A percentile compares a stretch with the other conserved stretches of the same genome.
Conservation (phyloP, 2,329 filamentous ascomycete genomes). For the Paracamarosporium sp. region DNA sequence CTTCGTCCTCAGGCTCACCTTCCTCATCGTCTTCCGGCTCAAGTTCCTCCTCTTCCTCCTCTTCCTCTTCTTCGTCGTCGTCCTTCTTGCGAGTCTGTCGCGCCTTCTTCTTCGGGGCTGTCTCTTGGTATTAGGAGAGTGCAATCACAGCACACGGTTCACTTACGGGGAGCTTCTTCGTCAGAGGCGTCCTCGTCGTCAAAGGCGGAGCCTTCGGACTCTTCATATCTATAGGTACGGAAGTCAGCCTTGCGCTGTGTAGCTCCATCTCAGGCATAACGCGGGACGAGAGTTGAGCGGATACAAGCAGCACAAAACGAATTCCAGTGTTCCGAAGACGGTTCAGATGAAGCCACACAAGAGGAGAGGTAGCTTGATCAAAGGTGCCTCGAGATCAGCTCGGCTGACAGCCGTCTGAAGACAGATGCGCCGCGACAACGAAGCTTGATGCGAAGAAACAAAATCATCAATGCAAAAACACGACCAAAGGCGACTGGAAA, state of each 20-base stretch:
- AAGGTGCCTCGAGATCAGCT: constrained; percentile 4
- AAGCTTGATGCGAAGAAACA: constrained; percentile 15
- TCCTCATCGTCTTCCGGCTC: constrained; percentile 42
- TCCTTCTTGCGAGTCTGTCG: constrained; percentile 37
- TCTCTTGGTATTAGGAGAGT: constrained; percentile 3
- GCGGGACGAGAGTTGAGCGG: not conserved
- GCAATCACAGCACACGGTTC: not conserved
- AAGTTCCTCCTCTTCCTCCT: constrained; percentile 34
- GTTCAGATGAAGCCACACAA: constrained; percentile 5
- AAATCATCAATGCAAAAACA: constrained; percentile 18
- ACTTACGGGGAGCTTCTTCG: constrained; percentile 44
- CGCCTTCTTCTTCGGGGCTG: constrained; percentile 46
- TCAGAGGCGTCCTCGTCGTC: constrained; percentile 45
- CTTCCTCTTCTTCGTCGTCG: constrained; percentile 37
- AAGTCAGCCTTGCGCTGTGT: constrained; percentile 25
- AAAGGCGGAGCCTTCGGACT: constrained; percentile 46
- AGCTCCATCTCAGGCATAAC: not conserved
- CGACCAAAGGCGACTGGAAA: constrained; percentile 27
- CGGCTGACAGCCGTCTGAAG: constrained; percentile 20
- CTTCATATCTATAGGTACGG: constrained; percentile 38
- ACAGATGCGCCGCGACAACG: constrained; percentile 21
- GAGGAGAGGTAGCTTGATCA: not conserved
- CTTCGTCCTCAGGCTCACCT: constrained; percentile 32
- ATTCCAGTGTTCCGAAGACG: not conserved
- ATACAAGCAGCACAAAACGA: constrained; percentile 5